These are phyloP conservation scores for Mortierella sp. DNA, from an alignment of 371 early-diverging fungal species.

Conservation along the genomic window DNA sequence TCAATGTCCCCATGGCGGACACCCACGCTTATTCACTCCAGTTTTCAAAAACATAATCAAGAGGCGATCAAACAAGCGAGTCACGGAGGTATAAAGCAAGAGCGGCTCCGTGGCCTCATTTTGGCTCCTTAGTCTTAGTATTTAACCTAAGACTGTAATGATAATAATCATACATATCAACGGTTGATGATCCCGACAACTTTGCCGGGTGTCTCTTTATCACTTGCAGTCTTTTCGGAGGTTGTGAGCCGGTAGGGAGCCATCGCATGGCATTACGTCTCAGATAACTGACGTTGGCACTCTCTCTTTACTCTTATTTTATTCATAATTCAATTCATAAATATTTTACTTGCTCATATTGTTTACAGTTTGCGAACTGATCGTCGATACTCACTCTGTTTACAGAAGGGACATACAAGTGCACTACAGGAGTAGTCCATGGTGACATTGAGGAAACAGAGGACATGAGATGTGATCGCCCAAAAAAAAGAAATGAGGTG, in stretches of 20 bases:
- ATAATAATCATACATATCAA: slow-evolving; percentile 60
- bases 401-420: too few species aligned
- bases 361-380: neutral
- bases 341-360: neutral
- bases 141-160: slow-evolving; percentile 60
- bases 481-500: too few species aligned
- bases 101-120: slow-evolving; percentile 33
- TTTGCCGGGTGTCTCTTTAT: slow-evolving; percentile 29
- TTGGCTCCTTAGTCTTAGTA: slow-evolving; percentile 57
- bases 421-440: too few species aligned
- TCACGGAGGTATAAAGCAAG: slow-evolving; percentile 40
- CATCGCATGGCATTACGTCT: slow-evolving; percentile 44
- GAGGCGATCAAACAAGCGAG: neutral
- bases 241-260: slow-evolving; percentile 9
- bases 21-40: neutral
- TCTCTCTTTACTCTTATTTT: neutral
- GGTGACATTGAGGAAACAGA: too few species aligned
- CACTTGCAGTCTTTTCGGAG: slow-evolving; percentile 26
- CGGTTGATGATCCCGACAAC: slow-evolving; percentile 57
- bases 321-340: slow-evolving; percentile 3
- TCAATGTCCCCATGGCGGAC: neutral
- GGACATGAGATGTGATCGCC: too few species aligned
- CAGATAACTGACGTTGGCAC: slow-evolving; percentile 58
- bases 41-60: neutral
- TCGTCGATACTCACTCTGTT: too few species aligned